Base-by-base conservation (phyloP, 345 rosid species). In the Populus pruinosa region DNA sequence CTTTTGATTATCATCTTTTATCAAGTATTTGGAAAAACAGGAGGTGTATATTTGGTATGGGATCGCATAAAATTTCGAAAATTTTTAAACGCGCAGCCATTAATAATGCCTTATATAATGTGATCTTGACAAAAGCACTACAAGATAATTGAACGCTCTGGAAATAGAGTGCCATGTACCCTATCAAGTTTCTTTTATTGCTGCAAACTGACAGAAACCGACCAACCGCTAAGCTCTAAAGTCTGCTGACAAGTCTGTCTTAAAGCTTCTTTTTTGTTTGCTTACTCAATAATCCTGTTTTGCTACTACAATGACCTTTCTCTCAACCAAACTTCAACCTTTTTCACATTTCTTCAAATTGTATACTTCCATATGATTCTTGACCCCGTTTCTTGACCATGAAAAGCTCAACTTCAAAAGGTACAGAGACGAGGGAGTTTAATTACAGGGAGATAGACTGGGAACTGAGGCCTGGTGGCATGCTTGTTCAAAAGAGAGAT, bases 401-500 rank as follows among this genome's bases (percentile, higher is more conserved):
- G 86, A 75, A 75, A 83, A 83, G 75, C 75, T 81, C 79, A 70
- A 39, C 74, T 75, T 77, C 85, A 72, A 80, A 83, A 80, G 43
- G 73, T 56, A 71, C 31, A 14, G 76, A 67, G 41, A 79, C 25
- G 39, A 76, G 75, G 20, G 78, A 17, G 49, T 65, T 38, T 41
- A 73, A 76, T 47, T 69, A 74, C 41, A 76, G 81, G 78, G 83
- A 81, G 80, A 86, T 84, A 75, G 79, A 82, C 27, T 84, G 90
- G 90, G 89, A 88, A 78, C 78, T 86, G 16, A 81, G 89, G 65
- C 90, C 87, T 72, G 89, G 90, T 55, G 86, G 90, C 33, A 84
- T 86, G 90, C 90, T 88, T 73, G 90, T 86, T 68, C 90, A 88
- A 25, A 88, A 81, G 85, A 86, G 89, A 78, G 78, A 75, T 59